Evolutionary conservation across 2,329 filamentous ascomycete genomes (phyloP).

Genomic region (Hymenoscyphus repandus): DNA sequence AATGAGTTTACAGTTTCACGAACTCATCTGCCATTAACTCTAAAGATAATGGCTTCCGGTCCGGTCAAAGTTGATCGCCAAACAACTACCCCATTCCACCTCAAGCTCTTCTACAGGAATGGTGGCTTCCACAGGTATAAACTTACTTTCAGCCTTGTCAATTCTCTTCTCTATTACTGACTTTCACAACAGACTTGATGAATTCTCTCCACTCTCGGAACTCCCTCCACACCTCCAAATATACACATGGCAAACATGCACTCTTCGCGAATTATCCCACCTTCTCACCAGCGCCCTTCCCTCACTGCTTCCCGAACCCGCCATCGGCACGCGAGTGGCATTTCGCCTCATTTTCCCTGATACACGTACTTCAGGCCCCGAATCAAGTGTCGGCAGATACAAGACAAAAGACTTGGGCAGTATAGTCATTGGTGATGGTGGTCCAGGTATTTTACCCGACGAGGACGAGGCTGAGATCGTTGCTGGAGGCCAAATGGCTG

Average conservation of each 20-base stretch:
- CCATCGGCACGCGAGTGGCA: slow-evolving; percentile 76
- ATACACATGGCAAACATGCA: slow-evolving; percentile 82
- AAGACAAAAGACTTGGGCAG: slow-evolving; percentile 77
- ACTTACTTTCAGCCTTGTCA: slow-evolving; percentile 8
- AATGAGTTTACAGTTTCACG: slow-evolving; percentile 10
- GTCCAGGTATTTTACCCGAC: slow-evolving; percentile 37
- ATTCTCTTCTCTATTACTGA: not conserved
- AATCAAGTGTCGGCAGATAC: slow-evolving; percentile 52
- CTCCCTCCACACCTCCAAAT: slow-evolving; percentile 68
- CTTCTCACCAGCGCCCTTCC: slow-evolving; percentile 68
- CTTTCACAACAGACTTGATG: slow-evolving; percentile 53
- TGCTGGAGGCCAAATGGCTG: slow-evolving; percentile 27
- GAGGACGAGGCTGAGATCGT: slow-evolving; percentile 33
- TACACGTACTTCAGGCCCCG: slow-evolving; percentile 28
- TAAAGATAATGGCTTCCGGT: slow-evolving; percentile 29
- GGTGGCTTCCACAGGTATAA: slow-evolving; percentile 65
- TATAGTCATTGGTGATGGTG: slow-evolving; percentile 65
- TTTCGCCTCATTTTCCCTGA: slow-evolving; percentile 87
- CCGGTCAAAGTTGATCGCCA: slow-evolving; percentile 56
- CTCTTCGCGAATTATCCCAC: slow-evolving; percentile 73
- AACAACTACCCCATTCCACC: slow-evolving; percentile 71
- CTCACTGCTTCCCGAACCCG: slow-evolving; percentile 63
- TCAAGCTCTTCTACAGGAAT: slow-evolving; percentile 78
- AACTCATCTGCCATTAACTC: not conserved
- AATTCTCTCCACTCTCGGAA: slow-evolving; percentile 52